Evolutionary conservation across 2,329 filamentous ascomycete species (phyloP), one percentile per base, ranked within the genome.

Genomic region (Periconia digitata): DNA sequence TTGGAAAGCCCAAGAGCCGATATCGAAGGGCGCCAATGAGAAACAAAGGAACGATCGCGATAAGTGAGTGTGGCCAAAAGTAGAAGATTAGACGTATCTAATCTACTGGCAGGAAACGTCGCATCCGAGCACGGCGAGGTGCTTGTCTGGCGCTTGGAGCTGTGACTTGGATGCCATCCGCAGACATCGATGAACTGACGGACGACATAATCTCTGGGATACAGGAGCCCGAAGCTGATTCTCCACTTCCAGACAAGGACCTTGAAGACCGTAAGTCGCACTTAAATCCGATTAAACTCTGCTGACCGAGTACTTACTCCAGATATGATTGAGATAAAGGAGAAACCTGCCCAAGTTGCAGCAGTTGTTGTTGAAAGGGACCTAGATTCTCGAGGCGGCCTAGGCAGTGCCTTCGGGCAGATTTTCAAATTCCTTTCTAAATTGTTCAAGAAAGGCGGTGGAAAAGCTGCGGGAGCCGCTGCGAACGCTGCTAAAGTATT

Each of bases 101-200:
- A 38, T 38, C 15, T 10, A 38, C 13, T 7, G 20, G 20, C 29
- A 47, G 45, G 29, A 32, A 47, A 32, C 17, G 39, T 10, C 42
- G 24, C 17, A 43, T 43, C 38, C 12, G 45, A n/a, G 45, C 45
- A 16, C 45, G 45, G 12, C 23, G 45, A n/a, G 45, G 45, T 20
- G 45, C 45, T 18, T 47, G 45, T 37, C 29, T 47, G n/a, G 45
- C 45, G 34, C 27, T 47, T 3, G 45, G 45, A 17, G 45, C 45
- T 23, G 35, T 47, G 45, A 47, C 22, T 16, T 47, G 15, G 15
- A 42, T 47, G 16, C 7, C 45, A 7, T 12, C 21, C 2, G 45
- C 10, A 7, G 45, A 47, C 20, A 24, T 43, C 6, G 17, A n/a
- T 16, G 13, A 8, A 8, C 21, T 47, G 15, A 43, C 38, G 13